Base-by-base conservation (phyloP, 1,139 yeast species). In the Diutina siamensis region DNA sequence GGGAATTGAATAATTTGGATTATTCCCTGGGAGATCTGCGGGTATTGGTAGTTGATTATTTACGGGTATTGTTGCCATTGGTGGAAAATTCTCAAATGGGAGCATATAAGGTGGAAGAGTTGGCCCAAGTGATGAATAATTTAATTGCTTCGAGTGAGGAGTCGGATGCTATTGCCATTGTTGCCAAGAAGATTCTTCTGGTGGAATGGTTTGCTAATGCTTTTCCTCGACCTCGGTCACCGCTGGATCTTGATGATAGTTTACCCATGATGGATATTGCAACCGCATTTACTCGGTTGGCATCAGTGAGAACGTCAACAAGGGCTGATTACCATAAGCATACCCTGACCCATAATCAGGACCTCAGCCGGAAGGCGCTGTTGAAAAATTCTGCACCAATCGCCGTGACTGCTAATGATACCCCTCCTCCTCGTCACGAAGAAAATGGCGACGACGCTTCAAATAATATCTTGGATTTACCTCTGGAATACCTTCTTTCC, bases 21-120 rank as follows among this genome's bases (percentile, higher is more conserved):
- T 66, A 62, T 48, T 50, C 60, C 18, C 19, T 32, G 1, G 75
- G 76, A 38, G 88, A 81, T 51, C 69, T 76, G 44, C 51, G 63
- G 42, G 55, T 65, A 18, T 65, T 88, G 46, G 72, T 87, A 40
- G 76, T 84, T 52, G 84, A 94, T 0, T 87, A 83, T 54, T 63
- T 89, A 44, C 72, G 94, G 49, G 92, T 88, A 1, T 57, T 89
- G 40, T 72, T 78, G 52, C 95, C 94, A 1, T 62, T 89, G 54
- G 61, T 89, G 40, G 67, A 72, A 50, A 80, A 80, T 53, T 76
- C 94, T 0, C 86, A 83, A 54, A 63, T 87, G 46, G 55, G 54
- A 41, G 72, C 60, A 12, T 86, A 87, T 60, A 83, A 85, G 55
- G 68, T 64, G 27, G 68, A 66, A 1, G 83, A 79, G 46, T 59